Conservation (phyloP, 1,139 yeast genomes). For the Kazachstania sp. region DNA sequence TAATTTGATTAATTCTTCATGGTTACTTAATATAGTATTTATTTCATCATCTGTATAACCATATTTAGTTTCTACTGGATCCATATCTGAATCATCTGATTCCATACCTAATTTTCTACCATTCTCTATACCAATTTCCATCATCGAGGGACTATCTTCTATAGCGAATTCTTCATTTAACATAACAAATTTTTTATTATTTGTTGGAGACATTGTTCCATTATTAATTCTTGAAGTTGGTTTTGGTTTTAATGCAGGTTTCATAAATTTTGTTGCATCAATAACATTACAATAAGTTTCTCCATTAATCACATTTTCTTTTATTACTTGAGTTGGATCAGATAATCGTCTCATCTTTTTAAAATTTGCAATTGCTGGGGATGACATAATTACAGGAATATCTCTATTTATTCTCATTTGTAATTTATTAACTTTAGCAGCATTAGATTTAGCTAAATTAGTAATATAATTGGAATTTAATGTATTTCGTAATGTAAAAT, state of each 20-base stretch:
- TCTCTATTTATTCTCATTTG: not conserved
- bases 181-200: not conserved
- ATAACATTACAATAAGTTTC: not conserved
- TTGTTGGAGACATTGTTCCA: not conserved
- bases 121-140: not conserved
- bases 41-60: not conserved
- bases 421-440: not conserved
- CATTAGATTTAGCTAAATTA: not conserved
- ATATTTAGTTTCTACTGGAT: not conserved
- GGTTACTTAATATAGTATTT: slow-evolving; percentile 14
- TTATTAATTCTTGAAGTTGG: not conserved
- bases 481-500: not conserved
- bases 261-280: slow-evolving; percentile 5
- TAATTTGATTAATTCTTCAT: slow-evolving; percentile 45
- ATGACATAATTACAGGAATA: not conserved
- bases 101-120: slow-evolving; percentile 1
- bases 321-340: not conserved
- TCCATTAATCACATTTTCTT: not conserved
- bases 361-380: slow-evolving; percentile 1
- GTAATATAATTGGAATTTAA: not conserved
- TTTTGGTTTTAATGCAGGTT: slow-evolving; percentile 6
- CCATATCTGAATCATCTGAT: not conserved
- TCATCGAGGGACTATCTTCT: not conserved
- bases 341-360: not conserved
- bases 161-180: not conserved